phyloP scores from a whole-genome alignment of 495 filamentous ascomycete genomes.

The Terfezia claveryi region DNA sequence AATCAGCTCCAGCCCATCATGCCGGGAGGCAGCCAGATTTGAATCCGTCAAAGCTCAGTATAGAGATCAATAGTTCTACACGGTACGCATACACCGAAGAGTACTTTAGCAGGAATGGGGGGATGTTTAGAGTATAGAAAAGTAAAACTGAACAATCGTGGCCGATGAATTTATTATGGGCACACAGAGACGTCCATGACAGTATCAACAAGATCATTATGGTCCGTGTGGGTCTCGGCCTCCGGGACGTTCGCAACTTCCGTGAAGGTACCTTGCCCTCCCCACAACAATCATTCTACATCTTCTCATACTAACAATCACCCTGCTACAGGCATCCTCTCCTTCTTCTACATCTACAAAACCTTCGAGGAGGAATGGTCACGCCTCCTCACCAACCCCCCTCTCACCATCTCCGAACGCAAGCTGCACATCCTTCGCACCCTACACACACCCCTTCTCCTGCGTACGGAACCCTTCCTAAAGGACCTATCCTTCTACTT shows the following conservation, averaged over 20 bases:
- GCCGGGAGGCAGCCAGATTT: no score
- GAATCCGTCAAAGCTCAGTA: neutral
- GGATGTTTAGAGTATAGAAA: no score
- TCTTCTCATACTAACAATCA: neutral
- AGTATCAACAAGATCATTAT: constrained; percentile 10
- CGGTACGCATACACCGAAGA: neutral
- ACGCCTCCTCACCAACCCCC: constrained; percentile 3
- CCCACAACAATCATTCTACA: neutral
- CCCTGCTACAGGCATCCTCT: constrained; percentile 2
- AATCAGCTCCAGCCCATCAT: no score
- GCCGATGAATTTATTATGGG: no score
- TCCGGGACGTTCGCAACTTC: constrained; percentile 11
- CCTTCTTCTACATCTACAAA: constrained; percentile 14
- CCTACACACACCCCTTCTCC: constrained; percentile 8
- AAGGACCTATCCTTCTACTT: constrained; percentile 11
- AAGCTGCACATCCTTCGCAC: constrained; percentile 5
- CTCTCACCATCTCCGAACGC: constrained; percentile 4
- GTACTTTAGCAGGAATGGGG: no score
- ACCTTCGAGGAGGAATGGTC: constrained; percentile 14
- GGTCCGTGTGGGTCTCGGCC: constrained; percentile 8
- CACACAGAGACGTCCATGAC: constrained; percentile 12
- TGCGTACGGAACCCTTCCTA: constrained; percentile 6
- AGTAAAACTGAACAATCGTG: no score
- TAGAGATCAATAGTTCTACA: constrained; percentile 9
- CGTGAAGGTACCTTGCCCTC: constrained; percentile 4